phyloP scores from a whole-genome alignment of 2,329 filamentous ascomycete species.

The Tricladium varicosporioides region DNA sequence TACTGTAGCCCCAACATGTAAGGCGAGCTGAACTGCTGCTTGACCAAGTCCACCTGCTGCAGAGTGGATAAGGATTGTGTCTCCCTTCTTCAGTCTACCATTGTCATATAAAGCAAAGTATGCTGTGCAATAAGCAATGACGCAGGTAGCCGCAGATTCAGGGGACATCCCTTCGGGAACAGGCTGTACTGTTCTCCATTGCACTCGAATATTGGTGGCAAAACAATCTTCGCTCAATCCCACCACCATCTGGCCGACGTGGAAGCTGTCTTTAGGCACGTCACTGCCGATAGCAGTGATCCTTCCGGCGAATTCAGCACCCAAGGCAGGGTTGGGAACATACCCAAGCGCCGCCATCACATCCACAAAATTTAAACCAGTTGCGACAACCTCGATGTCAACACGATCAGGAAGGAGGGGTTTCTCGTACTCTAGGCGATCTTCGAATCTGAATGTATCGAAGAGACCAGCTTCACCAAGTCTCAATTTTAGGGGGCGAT shows the following conservation, averaged over 20 bases:
- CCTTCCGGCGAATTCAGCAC: slow-evolving; percentile 34
- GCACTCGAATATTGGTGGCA: neutral
- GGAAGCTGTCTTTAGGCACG: slow-evolving; percentile 17
- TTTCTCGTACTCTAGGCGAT: slow-evolving; percentile 13
- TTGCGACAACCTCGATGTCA: slow-evolving; percentile 25
- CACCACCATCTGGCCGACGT: slow-evolving; percentile 30
- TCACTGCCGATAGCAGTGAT: slow-evolving; percentile 28
- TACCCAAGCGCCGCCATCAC: slow-evolving; percentile 34
- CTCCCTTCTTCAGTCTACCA: slow-evolving; percentile 12
- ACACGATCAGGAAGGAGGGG: slow-evolving; percentile 19
- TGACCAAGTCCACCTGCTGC: slow-evolving; percentile 34
- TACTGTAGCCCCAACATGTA: slow-evolving; percentile 26
- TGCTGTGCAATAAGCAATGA: slow-evolving; percentile 17
- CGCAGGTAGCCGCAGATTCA: slow-evolving; percentile 17
- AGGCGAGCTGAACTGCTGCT: slow-evolving; percentile 32
- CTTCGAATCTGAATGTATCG: slow-evolving; percentile 25
- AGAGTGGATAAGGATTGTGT: slow-evolving; percentile 34
- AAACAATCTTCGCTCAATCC: neutral
- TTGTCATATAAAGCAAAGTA: slow-evolving; percentile 16
- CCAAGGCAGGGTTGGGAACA: slow-evolving; percentile 26
- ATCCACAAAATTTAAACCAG: slow-evolving; percentile 35
- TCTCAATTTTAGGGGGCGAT: slow-evolving; percentile 7
- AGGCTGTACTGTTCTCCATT: neutral
- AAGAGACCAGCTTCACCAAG: slow-evolving; percentile 21
- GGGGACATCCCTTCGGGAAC: slow-evolving; percentile 18